Conservation (phyloP, 2,329 filamentous ascomycete species). For the Lasiodiplodia citricola region DNA sequence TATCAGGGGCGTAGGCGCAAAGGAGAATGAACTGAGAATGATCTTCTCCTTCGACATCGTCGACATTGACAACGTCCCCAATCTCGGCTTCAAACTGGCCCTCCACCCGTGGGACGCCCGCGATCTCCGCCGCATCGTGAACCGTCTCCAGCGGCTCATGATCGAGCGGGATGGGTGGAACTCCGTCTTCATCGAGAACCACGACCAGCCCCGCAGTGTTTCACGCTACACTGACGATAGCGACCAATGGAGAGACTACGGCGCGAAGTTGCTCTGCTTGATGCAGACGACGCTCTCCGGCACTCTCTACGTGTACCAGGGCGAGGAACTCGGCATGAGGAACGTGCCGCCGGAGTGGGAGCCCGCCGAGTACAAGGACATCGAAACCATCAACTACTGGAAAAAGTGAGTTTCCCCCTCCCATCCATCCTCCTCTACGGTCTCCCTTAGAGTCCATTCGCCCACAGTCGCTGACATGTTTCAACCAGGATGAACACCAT, state of each 20-base stretch:
- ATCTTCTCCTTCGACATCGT: conserved; percentile 56
- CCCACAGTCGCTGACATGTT: too few relatives aligned
- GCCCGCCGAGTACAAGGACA: conserved; percentile 56
- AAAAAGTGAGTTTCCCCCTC: conserved; percentile 37
- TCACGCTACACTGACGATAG: conserved; percentile 55
- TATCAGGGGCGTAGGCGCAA: conserved; percentile 48
- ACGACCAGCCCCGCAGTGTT: conserved; percentile 59
- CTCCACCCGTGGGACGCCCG: conserved; percentile 40
- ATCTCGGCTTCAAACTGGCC: conserved; percentile 42
- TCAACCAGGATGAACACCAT: conserved; percentile 35
- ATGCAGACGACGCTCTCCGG: conserved; percentile 56
- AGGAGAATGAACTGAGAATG: conserved; percentile 53
- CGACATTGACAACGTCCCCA: conserved; percentile 45
- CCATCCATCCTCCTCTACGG: not conserved
- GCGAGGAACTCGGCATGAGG: conserved; percentile 58
- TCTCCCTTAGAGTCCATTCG: not conserved
- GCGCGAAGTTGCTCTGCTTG: conserved; percentile 53
- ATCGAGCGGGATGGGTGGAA: conserved; percentile 51
- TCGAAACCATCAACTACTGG: conserved; percentile 62
- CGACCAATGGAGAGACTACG: conserved; percentile 51
- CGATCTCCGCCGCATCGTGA: conserved; percentile 39
- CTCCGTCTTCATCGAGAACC: conserved; percentile 59
- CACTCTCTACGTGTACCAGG: conserved; percentile 59
- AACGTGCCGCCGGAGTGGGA: conserved; percentile 53
- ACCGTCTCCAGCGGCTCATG: conserved; percentile 40